Evolutionary conservation across 192 early-diverging fungal genomes (phyloP).

Genomic region (Podila verticillata): DNA sequence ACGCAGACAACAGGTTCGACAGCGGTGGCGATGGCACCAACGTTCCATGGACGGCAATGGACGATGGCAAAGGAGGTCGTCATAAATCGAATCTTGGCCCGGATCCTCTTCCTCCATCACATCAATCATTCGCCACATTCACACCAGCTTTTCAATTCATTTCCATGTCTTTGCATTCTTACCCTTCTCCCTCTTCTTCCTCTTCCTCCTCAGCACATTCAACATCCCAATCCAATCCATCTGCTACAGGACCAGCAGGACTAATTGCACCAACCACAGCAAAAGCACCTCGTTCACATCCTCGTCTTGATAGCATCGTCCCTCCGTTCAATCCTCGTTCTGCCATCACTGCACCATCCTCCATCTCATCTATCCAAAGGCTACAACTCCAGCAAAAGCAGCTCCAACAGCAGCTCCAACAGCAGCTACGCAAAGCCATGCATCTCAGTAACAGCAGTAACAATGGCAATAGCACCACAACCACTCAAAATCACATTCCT

Average conservation of each 20-base stretch:
- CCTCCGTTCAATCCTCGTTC: not conserved
- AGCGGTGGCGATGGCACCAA: too few relatives aligned
- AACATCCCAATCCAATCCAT: constrained; percentile 1
- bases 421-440: not conserved
- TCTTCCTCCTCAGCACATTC: not conserved
- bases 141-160: too few relatives aligned
- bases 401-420: not conserved
- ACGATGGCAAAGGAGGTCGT: too few relatives aligned
- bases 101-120: too few relatives aligned
- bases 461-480: constrained; percentile 1
- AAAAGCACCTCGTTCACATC: not conserved
- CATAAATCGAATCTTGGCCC: too few relatives aligned
- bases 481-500: not conserved
- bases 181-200: too few relatives aligned
- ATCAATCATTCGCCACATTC: too few relatives aligned
- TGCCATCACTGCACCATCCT: not conserved
- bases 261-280: constrained; percentile 1
- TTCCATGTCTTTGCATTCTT: too few relatives aligned
- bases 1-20: not conserved
- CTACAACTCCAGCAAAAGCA: constrained; percentile 3
- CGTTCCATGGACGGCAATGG: too few relatives aligned
- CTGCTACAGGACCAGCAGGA: not conserved
- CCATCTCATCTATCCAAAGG: not conserved
- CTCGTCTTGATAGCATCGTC: not conserved
- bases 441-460: not conserved